phyloP scores from a whole-genome alignment of 139 green algal species.

The Chlorella sp. region DNA sequence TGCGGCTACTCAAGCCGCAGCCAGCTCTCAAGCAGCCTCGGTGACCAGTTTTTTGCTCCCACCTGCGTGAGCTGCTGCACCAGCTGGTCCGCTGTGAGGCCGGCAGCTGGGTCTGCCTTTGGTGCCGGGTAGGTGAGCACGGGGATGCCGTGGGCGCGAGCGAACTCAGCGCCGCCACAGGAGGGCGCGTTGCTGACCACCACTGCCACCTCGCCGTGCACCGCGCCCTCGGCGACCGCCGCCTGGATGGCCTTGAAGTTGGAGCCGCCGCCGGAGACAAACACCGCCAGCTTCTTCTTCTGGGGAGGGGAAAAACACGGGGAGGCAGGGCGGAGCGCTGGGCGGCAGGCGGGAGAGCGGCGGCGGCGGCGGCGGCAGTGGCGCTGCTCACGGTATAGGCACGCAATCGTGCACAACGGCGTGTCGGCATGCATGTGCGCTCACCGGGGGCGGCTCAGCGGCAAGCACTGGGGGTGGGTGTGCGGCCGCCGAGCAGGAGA shows the following conservation, averaged over 20 bases:
- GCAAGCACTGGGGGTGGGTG: too few species aligned
- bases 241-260: slow-evolving; percentile 92
- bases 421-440: too few species aligned
- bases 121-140: slow-evolving; percentile 74
- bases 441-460: too few species aligned
- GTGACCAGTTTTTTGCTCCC: background rate
- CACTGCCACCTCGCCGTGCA: slow-evolving; percentile 68
- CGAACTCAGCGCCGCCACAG: slow-evolving; percentile 86
- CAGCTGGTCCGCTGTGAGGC: slow-evolving; percentile 57
- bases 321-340: too few species aligned
- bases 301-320: too few species aligned
- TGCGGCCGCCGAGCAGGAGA: too few species aligned
- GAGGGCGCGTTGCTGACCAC: slow-evolving; percentile 83
- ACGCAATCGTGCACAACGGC: too few species aligned
- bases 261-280: slow-evolving; percentile 91
- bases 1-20: background rate
- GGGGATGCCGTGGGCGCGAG: slow-evolving; percentile 75
- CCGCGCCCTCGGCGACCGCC: slow-evolving; percentile 64
- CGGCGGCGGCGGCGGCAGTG: too few species aligned
- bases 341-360: too few species aligned
- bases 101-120: slow-evolving; percentile 49
- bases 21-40: background rate
- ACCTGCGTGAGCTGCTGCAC: slow-evolving; percentile 50
- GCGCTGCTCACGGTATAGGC: too few species aligned
- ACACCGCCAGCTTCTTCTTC: slow-evolving; percentile 74